Evolutionary conservation across 805 yeast genomes (phyloP).

Genomic region (Debaryomyces hansenii): DNA sequence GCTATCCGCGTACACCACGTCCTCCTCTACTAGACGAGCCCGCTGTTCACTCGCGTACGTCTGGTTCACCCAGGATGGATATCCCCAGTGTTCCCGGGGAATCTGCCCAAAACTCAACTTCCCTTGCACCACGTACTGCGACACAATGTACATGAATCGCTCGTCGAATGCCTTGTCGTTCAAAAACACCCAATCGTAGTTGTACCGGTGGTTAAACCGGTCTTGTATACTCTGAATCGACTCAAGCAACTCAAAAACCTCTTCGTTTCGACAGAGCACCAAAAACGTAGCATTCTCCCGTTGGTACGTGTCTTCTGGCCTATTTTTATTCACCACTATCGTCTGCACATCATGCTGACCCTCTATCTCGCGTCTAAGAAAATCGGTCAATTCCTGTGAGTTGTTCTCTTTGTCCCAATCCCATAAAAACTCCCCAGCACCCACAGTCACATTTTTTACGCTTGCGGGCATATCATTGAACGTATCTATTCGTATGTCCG

Average conservation of each 20-base stretch:
- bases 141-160: constrained; percentile 47
- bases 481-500: too few relatives aligned
- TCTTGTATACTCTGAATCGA: constrained; percentile 22
- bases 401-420: neutral
- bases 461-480: neutral
- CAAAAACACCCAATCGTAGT: constrained; percentile 27
- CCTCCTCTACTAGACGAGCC: constrained; percentile 42
- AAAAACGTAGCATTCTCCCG: constrained; percentile 17
- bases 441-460: neutral
- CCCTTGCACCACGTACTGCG: constrained; percentile 54
- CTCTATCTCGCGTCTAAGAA: neutral
- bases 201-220: constrained; percentile 18
- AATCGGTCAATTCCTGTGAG: neutral
- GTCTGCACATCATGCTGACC: constrained; percentile 1
- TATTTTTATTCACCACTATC: constrained; percentile 1
- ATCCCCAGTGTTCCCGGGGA: constrained; percentile 64
- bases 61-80: constrained; percentile 45
- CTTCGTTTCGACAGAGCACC: constrained; percentile 15
- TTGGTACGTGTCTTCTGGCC: neutral
- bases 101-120: constrained; percentile 61
- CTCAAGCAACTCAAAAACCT: constrained; percentile 11
- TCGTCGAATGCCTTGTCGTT: constrained; percentile 22
- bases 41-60: neutral
- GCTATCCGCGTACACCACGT: constrained; percentile 56
- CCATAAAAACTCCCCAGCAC: neutral